Conservation (phyloP, 2,329 filamentous ascomycete species). For the Sphaerulina musiva region DNA sequence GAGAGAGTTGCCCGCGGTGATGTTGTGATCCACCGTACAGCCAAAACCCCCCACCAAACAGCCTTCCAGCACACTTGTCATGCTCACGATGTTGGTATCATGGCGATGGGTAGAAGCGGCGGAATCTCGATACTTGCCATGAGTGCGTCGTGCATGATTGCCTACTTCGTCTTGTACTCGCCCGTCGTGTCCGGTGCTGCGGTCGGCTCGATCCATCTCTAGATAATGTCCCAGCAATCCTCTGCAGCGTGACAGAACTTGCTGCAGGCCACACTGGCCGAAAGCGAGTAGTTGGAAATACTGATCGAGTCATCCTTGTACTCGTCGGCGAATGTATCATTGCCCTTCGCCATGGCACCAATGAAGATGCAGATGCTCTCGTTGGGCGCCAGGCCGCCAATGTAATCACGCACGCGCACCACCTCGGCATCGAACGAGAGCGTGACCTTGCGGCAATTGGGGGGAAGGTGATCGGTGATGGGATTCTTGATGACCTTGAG, state of each 20-base stretch:
- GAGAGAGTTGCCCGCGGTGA: constrained; percentile 6
- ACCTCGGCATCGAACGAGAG: constrained; percentile 88
- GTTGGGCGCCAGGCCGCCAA: constrained; percentile 67
- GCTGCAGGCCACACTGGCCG: constrained; percentile 96
- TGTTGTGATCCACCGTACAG: constrained; percentile 11
- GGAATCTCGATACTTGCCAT: constrained; percentile 22
- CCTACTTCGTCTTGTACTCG: neutral
- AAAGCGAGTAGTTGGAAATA: constrained; percentile 97
- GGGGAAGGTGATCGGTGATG: constrained; percentile 91
- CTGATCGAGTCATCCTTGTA: constrained; percentile 96
- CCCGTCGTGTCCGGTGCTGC: neutral
- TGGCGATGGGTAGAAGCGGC: constrained; percentile 10
- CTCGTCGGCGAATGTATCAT: constrained; percentile 88
- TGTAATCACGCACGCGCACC: constrained; percentile 81
- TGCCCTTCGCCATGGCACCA: constrained; percentile 95
- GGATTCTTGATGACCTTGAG: constrained; percentile 97
- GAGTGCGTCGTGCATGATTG: constrained; percentile 2
- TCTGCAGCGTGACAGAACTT: constrained; percentile 99
- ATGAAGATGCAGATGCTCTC: constrained; percentile 98
- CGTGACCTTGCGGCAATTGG: constrained; percentile 96
- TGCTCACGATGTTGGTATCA: constrained; percentile 25
- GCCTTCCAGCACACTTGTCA: constrained; percentile 6
- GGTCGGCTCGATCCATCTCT: constrained; percentile 30
- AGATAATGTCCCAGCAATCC: constrained; percentile 91
- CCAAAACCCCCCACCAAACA: neutral